Evolutionary conservation across 441 rosid genomes (phyloP).

Genomic region (Theobroma grandiflorum): DNA sequence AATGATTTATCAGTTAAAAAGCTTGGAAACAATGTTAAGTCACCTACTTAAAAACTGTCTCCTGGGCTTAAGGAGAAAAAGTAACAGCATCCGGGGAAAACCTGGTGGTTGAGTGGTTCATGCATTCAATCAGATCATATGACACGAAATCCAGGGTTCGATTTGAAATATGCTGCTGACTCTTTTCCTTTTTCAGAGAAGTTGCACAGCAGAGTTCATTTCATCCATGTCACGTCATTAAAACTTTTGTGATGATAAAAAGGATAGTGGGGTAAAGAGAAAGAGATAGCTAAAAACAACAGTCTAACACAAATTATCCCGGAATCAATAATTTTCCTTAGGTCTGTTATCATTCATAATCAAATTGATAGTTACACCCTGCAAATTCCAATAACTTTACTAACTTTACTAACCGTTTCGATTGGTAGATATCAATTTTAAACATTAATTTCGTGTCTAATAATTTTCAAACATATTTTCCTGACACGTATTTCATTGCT

Average conservation of each 20-base stretch:
- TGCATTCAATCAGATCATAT: not conserved
- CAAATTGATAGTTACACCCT: slow-evolving; percentile 6
- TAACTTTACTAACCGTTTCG: not conserved
- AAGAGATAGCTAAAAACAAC: not conserved
- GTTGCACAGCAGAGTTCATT: too few species aligned
- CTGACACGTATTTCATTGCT: not conserved
- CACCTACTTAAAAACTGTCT: slow-evolving; percentile 17
- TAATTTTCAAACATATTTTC: too few species aligned
- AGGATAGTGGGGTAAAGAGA: not conserved
- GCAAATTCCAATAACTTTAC: not conserved
- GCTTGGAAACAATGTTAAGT: not conserved
- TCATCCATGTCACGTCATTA: not conserved
- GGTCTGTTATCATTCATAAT: not conserved
- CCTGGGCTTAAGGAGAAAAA: not conserved
- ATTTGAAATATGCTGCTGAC: not conserved
- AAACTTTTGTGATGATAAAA: not conserved
- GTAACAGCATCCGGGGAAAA: not conserved
- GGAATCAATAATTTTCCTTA: not conserved
- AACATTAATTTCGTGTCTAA: slow-evolving; percentile 6
- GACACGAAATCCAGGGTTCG: not conserved
- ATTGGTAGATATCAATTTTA: not conserved
- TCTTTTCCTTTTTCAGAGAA: too few species aligned
- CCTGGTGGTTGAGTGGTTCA: not conserved
- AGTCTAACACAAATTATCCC: not conserved
- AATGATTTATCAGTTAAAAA: too few species aligned